Conservation (phyloP, 2,329 filamentous ascomycete genomes). For the Hypoxylon sp. region DNA sequence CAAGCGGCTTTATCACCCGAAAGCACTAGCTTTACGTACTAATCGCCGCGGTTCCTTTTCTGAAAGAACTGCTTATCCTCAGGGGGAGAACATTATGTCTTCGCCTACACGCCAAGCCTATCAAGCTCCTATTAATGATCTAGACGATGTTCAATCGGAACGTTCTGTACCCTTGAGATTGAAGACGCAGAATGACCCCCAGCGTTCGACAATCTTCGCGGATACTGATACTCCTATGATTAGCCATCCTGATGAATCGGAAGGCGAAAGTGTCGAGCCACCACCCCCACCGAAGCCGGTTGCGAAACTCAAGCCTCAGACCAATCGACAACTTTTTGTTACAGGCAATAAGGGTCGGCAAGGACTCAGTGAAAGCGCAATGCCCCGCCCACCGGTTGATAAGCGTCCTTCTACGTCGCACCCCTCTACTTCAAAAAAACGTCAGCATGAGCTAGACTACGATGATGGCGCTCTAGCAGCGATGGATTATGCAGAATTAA, state of each 20-base stretch:
- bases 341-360: conserved; percentile 42
- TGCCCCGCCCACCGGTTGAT: conserved; percentile 49
- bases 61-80: conserved; percentile 43
- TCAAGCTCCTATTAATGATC: conserved; percentile 45
- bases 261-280: conserved; percentile 48
- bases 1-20: conserved; percentile 50
- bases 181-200: conserved; percentile 45
- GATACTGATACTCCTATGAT: conserved; percentile 52
- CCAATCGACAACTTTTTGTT: conserved; percentile 52
- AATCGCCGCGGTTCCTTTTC: conserved; percentile 49
- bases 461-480: conserved; percentile 68
- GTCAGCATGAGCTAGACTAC: conserved; percentile 64
- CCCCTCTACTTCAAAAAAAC: conserved; percentile 49
- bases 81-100: conserved; percentile 37
- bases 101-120: conserved; percentile 46
- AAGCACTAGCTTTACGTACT: conserved; percentile 45
- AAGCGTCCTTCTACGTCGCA: conserved; percentile 42
- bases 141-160: conserved; percentile 43
- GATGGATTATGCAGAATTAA: conserved; percentile 69
- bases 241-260: conserved; percentile 51
- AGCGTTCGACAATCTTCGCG: conserved; percentile 52
- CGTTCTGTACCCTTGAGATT: conserved; percentile 40
- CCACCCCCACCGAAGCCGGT: conserved; percentile 50
- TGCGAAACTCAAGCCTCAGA: conserved; percentile 47
- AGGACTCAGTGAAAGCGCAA: conserved; percentile 48